phyloP scores from a whole-genome alignment of 1,139 yeast genomes.

The Nakaseomyces kungkrabaensis region DNA sequence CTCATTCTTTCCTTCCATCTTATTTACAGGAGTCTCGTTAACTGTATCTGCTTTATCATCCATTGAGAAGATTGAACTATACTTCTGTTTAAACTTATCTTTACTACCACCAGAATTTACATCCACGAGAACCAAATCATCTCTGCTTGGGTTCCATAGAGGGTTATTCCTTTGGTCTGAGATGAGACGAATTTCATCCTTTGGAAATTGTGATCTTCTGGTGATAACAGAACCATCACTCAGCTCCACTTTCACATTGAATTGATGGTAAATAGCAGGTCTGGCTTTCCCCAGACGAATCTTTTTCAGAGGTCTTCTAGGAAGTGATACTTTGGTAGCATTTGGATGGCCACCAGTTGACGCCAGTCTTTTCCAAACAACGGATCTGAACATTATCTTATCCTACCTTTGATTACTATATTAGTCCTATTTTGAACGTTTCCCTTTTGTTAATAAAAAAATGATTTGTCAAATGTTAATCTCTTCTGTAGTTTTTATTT shows the following conservation, averaged over 20 bases:
- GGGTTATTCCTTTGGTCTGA: constrained; percentile 81
- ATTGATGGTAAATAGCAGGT: constrained; percentile 86
- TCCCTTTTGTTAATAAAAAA: background rate
- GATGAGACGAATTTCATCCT: constrained; percentile 74
- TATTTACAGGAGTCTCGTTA: constrained; percentile 14
- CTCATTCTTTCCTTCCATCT: constrained; percentile 9
- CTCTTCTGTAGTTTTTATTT: too few species aligned
- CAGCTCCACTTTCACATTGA: constrained; percentile 76
- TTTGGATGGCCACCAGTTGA: constrained; percentile 25
- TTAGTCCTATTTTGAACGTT: background rate
- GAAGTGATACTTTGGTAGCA: constrained; percentile 22
- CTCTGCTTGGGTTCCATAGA: constrained; percentile 80
- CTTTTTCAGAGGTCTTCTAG: constrained; percentile 33
- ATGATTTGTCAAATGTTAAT: too few species aligned
- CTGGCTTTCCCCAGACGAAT: constrained; percentile 61
- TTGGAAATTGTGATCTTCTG: constrained; percentile 82
- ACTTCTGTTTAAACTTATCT: constrained; percentile 75
- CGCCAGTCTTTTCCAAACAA: constrained; percentile 15
- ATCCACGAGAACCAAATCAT: constrained; percentile 65
- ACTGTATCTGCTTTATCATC: constrained; percentile 16
- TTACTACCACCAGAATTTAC: constrained; percentile 79
- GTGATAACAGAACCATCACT: constrained; percentile 86
- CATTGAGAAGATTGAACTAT: constrained; percentile 40
- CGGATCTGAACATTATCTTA: constrained; percentile 8
- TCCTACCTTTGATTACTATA: too few species aligned